Evolutionary conservation across 306 rosid genomes (phyloP), one percentile per base, ranked within the genome.

Genomic region (Acacia acuminata): DNA sequence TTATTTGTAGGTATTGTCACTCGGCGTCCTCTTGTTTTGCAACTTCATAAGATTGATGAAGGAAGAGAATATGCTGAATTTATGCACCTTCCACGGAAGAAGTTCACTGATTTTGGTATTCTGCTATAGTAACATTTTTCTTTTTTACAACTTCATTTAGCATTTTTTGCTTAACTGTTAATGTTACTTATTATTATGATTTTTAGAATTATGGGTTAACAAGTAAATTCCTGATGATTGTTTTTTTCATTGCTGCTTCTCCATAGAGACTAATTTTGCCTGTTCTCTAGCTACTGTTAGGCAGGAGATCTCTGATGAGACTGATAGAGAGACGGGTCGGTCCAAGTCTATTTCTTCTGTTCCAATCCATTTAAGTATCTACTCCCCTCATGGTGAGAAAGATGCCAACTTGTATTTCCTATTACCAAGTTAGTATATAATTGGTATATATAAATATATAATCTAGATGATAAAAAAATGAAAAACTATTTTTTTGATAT

Each of bases 311-410:
- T 51, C 90, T 81, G 99, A 96, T 38, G 99, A 96, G 91, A 94
- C 99, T 2, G 99, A 96, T 77, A 89, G 99, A 86, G 98, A 94
- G 88, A 96, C 98, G 58, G 99, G 99, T 32, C 98, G 97, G 66
- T 4, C 80, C 75, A 96, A 86, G 87, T 92, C 91, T 61, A 96
- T 96, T 81, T 96, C 99, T 22, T 91, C 92, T 34, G 97, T 96
- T 71, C 99, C 99, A 44, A 96, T 96, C 89, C 99, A 94, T 87
- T 90, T 94, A 58, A 96, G 99, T 80, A 96, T 96, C 85, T 91
- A 83, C 83, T 96, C 99, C 82, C 99, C 99, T 47, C 88, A 90
- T 76, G 99, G 99, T 96, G 87, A 87, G 24, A 48, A 43, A 61
- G 66, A 9, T 83, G 77, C 56, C 55, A 75, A 36, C 65, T 58